phyloP scores from a whole-genome alignment of 495 filamentous ascomycete genomes.

The Haplographium delicatum region DNA sequence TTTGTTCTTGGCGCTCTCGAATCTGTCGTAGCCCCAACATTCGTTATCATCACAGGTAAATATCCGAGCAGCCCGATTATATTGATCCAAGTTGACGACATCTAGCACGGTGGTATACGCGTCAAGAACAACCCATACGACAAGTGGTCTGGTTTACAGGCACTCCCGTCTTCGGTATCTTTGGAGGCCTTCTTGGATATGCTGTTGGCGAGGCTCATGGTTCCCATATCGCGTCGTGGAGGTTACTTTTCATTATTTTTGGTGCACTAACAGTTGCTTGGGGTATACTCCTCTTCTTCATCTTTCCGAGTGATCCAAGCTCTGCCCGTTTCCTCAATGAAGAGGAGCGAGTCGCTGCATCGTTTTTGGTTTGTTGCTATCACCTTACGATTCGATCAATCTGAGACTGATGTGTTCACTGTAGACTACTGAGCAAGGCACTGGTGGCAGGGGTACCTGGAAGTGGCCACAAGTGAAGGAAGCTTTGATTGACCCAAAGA shows the following conservation, averaged over 20 bases:
- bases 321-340: not conserved
- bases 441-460: not conserved
- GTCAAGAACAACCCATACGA: not conserved
- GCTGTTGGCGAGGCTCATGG: not conserved
- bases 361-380: not conserved
- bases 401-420: not conserved
- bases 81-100: not conserved
- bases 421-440: not conserved
- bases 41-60: not conserved
- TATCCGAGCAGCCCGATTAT: not conserved
- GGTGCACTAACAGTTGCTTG: not conserved
- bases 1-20: not conserved
- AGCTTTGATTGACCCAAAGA: conserved; percentile 49
- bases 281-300: not conserved
- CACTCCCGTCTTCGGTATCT: not conserved
- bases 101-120: not conserved
- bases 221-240: not conserved
- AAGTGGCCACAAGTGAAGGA: conserved; percentile 53
- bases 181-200: not conserved
- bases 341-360: not conserved
- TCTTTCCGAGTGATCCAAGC: not conserved
- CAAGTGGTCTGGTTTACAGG: not conserved
- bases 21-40: not conserved
- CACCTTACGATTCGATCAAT: not conserved
- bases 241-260: not conserved